These are phyloP conservation scores for Allium cepa DNA, from an alignment of 106 monocot genomes.

Conservation along the genomic window DNA sequence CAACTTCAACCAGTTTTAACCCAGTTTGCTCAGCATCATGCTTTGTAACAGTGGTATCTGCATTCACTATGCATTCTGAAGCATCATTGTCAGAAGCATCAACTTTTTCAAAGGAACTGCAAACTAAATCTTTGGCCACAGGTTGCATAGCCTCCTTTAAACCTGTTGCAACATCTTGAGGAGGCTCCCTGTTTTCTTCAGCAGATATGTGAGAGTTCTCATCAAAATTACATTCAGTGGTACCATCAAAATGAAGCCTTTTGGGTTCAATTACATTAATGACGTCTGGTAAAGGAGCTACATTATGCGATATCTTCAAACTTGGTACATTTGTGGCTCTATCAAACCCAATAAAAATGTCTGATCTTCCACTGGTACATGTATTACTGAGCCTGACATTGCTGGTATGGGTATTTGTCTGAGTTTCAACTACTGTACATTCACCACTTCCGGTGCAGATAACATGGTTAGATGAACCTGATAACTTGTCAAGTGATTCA, in stretches of 20 bases:
- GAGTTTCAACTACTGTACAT: background rate
- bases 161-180: background rate
- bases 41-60: background rate
- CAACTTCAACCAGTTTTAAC: slow-evolving; percentile 6
- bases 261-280: slow-evolving; percentile 15
- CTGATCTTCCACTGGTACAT: slow-evolving; percentile 5
- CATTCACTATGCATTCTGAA: background rate
- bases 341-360: background rate
- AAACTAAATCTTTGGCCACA: background rate
- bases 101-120: slow-evolving; percentile 2
- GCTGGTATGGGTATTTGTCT: background rate
- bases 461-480: background rate
- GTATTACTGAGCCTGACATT: background rate
- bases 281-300: background rate
- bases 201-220: background rate
- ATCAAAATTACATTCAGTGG: background rate
- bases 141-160: background rate
- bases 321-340: background rate
- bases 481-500: background rate
- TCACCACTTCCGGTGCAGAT: background rate
- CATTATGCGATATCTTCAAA: background rate
- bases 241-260: slow-evolving; percentile 18
- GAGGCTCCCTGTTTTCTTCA: background rate
- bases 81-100: slow-evolving; percentile 1
- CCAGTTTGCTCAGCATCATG: background rate